Percentiles rank a stretch among this genome's conserved stretches.
Evolutionary conservation across 2,329 filamentous ascomycete genomes (phyloP).

Genomic region (Xylaria sp.): DNA sequence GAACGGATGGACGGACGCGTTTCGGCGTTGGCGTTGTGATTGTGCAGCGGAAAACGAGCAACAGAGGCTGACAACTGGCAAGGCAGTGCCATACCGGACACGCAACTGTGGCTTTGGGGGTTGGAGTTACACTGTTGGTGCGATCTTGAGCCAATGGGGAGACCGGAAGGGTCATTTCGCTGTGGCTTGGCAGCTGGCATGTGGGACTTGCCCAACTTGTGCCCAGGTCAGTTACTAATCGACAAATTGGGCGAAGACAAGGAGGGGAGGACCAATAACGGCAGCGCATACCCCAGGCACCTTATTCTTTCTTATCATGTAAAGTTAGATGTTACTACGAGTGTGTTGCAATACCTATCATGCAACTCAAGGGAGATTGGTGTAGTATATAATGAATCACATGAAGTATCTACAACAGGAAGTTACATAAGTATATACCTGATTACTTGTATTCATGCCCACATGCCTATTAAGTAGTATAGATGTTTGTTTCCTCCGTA

Average conservation of each 20-base stretch:
- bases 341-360: too few species aligned
- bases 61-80: slow-evolving; percentile 26
- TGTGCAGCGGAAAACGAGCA: slow-evolving; percentile 20
- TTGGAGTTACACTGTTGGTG: not conserved
- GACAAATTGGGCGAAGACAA: slow-evolving; percentile 29
- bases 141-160: slow-evolving; percentile 5
- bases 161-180: not conserved
- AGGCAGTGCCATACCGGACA: slow-evolving; percentile 18
- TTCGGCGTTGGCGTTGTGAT: slow-evolving; percentile 34
- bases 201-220: not conserved
- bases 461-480: too few species aligned
- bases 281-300: not conserved
- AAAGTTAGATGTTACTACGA: not conserved
- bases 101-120: slow-evolving; percentile 26
- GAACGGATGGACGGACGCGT: slow-evolving; percentile 33
- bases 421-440: too few species aligned
- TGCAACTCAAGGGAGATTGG: too few species aligned
- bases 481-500: too few species aligned
- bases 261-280: slow-evolving; percentile 30
- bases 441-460: too few species aligned
- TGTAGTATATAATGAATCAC: too few species aligned
- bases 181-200: slow-evolving; percentile 21
- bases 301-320: not conserved
- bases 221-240: not conserved
- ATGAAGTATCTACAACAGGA: too few species aligned